Base-by-base conservation (phyloP, 2,329 filamentous ascomycete genomes). In the Epicoccum sorghinum region DNA sequence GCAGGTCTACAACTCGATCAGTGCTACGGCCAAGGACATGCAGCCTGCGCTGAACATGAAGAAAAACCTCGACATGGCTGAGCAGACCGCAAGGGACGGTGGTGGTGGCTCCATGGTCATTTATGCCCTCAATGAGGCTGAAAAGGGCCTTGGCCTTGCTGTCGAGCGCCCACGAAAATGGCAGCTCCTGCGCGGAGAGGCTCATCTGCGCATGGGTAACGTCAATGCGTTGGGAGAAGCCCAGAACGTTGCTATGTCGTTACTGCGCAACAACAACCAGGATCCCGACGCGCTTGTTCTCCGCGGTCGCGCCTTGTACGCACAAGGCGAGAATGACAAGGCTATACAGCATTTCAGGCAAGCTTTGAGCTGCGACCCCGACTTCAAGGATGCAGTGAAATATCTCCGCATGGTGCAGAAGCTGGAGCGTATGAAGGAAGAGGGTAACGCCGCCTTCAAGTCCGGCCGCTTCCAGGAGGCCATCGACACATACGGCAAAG, bases 271-370 rank as follows among this genome's bases (percentile, higher is more conserved):
- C 70, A 98, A 98, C 79, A 91, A 82, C 73, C 89, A 93, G 72
- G 95, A 99, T 69, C 93, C 95, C 1, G 95, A 99, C 77, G 95
- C 93, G 1, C 80, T 99, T 60, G 90, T 97, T 5, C 84, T 99
- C 46, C 86, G 93, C 42, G 95, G 93, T 23, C 86, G 92, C 59
- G 89, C 91, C 13, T 83, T 96, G 44, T 98, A 98, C 68, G 88
- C 87, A 4, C 90, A 95, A 72, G 95, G 95, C 27, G 95, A 99
- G 65, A 96, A 96, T 69, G 90, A 96, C 2, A 96, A 97, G 81
- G 93, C 95, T 1, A 84, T 96, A 38, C 90, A 93, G 71, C 90
- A 96, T 74, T 95, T 98, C 79, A 86, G 91, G 61, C 90, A 95
- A 78, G 95, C 93, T 18, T 79, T 96, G 51, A 89, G 83, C 73